These are phyloP conservation scores for Phytophthora uliginosa DNA, from an alignment of 352 stramenopile genomes.

Conservation along the genomic window DNA sequence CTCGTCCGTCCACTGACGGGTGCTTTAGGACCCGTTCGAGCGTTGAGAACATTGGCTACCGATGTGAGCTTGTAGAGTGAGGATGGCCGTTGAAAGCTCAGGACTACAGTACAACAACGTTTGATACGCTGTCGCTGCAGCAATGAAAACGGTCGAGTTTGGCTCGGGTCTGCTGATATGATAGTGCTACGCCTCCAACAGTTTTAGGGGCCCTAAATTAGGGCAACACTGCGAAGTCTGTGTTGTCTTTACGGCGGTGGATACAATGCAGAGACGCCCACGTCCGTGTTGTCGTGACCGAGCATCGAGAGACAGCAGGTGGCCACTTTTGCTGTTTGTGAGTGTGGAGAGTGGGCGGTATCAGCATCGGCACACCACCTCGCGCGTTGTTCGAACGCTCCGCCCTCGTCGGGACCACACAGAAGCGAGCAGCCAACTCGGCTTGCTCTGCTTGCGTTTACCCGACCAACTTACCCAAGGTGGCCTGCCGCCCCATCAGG, in stretches of 20 bases:
- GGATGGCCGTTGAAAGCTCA: background rate
- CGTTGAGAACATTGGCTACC: too few relatives aligned
- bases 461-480: too few relatives aligned
- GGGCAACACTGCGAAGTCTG: background rate
- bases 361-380: constrained; percentile 27
- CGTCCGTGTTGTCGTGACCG: constrained; percentile 25
- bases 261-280: constrained; percentile 19
- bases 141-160: too few relatives aligned
- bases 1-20: constrained; percentile 46
- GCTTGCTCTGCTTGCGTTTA: background rate
- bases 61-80: background rate
- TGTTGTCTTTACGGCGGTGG: constrained; percentile 1
- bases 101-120: too few relatives aligned
- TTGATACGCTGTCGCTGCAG: too few relatives aligned
- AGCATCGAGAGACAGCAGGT: constrained; percentile 9
- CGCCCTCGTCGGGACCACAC: background rate
- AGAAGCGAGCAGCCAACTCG: constrained; percentile 3
- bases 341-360: constrained; percentile 30
- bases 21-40: too few relatives aligned
- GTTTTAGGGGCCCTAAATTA: background rate
- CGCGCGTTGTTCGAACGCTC: constrained; percentile 22
- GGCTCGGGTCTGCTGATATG: too few relatives aligned
- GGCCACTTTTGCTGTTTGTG: constrained; percentile 37
- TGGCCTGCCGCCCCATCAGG: background rate
- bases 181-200: background rate